Evolutionary conservation across 2,329 filamentous ascomycete species (phyloP), one percentile per base, ranked within the genome.

Genomic region (Nemania diffusa): DNA sequence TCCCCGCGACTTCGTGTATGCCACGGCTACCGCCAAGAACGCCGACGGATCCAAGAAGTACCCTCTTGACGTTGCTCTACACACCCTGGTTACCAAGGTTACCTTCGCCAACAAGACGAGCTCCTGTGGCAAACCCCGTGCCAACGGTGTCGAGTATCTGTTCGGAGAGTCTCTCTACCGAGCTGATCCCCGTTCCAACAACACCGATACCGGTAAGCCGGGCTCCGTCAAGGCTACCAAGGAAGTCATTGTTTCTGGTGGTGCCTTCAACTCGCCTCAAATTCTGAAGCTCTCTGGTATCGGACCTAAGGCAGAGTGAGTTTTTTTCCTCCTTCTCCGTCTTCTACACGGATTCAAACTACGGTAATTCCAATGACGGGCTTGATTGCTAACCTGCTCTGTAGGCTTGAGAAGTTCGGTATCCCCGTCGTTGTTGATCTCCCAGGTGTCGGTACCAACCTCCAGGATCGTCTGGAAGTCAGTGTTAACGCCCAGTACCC

Each of bases 381-480:
- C 11, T 40, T 40, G 13, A 40, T 15, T 40, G 17, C 37, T 40
- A 40, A 40, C 37, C 5, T 15, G 15, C 37, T 15, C 5, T 11
- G 2, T 15, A 40, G 37, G 57, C 75, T 84, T 0, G 69, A 76
- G 37, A 74, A 75, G 52, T 76, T 76, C 55, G 67, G 69, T 15
- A 79, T 81, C 65, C 77, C 80, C 1, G 78, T 87, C 4, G 71
- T 88, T 34, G 74, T 78, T 1, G 82, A 89, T 72, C 79, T 86
- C 0, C 86, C 86, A 0, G 87, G 86, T 57, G 87, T 90, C 11
- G 87, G 87, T 48, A 82, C 78, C 17, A 88, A 88, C 77, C 78
- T 90, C 7, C 82, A 87, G 74, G 86, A 90, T 73, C 84, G 84
- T 51, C 84, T 85, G 73, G 85, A 78, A 73, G 81, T 84, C 56